These are phyloP conservation scores for Syncephalastrum monosporum DNA, from an alignment of 371 early-diverging fungal genomes.

Conservation along the genomic window DNA sequence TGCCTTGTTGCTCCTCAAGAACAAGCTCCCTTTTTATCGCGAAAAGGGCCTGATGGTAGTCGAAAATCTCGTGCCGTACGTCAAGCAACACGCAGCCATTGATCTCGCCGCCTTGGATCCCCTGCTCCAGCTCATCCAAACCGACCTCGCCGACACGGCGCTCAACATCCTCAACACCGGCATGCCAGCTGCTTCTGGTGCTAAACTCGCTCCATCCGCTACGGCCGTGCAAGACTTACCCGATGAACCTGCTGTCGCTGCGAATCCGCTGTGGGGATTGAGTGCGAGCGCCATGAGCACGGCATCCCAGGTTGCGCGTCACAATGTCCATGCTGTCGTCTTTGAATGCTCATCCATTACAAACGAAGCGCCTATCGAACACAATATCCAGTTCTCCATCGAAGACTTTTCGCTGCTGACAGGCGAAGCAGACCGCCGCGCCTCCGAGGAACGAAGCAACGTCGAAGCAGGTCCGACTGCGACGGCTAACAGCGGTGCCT, in stretches of 20 bases:
- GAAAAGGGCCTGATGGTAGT: conserved; percentile 65
- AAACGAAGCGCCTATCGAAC: conserved; percentile 37
- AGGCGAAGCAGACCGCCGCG: conserved; percentile 23
- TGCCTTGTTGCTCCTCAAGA: conserved; percentile 63
- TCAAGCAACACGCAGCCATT: conserved; percentile 31
- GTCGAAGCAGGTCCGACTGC: neutral
- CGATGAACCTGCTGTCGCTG: conserved; percentile 2
- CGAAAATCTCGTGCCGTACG: conserved; percentile 61
- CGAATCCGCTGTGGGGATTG: conserved; percentile 35
- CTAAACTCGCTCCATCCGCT: conserved; percentile 4
- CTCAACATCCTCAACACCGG: conserved; percentile 69
- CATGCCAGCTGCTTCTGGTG: conserved; percentile 35
- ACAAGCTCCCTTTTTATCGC: conserved; percentile 60
- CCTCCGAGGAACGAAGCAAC: neutral
- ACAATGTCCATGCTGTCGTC: conserved; percentile 54
- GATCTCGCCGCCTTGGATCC: conserved; percentile 51
- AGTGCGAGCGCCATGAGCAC: conserved; percentile 2
- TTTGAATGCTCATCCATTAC: conserved; percentile 50
- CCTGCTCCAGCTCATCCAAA: conserved; percentile 59
- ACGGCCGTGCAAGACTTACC: conserved; percentile 7
- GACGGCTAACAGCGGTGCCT: conserved; percentile 1
- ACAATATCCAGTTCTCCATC: conserved; percentile 15
- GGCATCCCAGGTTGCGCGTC: conserved; percentile 38
- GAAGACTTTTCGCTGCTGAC: conserved; percentile 48
- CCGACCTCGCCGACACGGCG: conserved; percentile 67